Conservation (phyloP, 208 protist genomes). For the Trypanosoma mega region DNA sequence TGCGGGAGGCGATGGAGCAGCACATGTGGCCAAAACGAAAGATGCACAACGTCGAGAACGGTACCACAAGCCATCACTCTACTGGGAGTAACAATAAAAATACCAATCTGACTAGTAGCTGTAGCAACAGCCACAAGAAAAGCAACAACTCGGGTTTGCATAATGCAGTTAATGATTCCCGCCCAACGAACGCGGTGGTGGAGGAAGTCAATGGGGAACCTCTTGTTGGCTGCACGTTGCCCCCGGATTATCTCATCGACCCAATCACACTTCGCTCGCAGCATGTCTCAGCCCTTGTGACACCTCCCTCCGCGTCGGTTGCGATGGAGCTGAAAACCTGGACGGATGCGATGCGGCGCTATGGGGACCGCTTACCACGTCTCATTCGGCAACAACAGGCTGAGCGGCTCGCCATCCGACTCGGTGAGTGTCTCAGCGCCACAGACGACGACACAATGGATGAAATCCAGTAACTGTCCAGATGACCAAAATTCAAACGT, state of each 20-base stretch:
- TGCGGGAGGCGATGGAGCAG: conserved; percentile 58
- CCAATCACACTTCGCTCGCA: conserved; percentile 51
- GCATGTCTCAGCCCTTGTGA: conserved; percentile 30
- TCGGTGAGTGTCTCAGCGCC: conserved; percentile 15
- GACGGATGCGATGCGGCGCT: conserved; percentile 65
- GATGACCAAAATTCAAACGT: no score
- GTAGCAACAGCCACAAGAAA: no score
- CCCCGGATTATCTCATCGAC: conserved; percentile 53
- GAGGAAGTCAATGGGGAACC: not conserved
- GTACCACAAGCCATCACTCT: not conserved
- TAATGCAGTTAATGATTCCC: no score
- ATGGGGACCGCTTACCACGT: conserved; percentile 41
- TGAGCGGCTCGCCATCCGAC: conserved; percentile 37
- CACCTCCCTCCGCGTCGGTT: not conserved
- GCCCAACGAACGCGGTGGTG: not conserved
- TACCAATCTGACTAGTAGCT: no score
- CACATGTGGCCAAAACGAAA: conserved; percentile 46
- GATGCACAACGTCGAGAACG: not conserved
- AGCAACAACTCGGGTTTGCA: no score
- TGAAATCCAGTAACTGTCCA: no score
- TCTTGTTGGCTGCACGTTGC: conserved; percentile 37
- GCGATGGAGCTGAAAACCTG: conserved; percentile 44
- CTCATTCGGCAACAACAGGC: conserved; percentile 50
- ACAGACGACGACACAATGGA: conserved; percentile 29
- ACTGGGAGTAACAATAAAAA: not conserved